phyloP scores from a whole-genome alignment of 179 eudicot genomes.

The Corrigiola litoralis region DNA sequence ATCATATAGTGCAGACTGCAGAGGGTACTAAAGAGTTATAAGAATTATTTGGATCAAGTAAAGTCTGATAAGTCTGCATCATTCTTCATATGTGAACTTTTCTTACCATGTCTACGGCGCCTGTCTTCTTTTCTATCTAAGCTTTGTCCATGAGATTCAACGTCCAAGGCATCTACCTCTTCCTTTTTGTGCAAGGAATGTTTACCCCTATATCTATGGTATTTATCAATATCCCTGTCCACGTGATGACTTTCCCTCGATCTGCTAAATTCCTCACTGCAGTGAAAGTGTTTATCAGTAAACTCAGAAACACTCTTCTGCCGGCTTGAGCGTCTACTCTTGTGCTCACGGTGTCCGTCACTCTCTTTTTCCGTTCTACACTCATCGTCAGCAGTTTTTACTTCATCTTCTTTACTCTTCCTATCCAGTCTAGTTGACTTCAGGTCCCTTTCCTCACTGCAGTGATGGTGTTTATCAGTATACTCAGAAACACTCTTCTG shows the following conservation, averaged over 20 bases:
- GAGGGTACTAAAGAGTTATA: no score
- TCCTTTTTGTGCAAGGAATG: constrained; percentile 1
- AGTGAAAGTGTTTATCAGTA: neutral
- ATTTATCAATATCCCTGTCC: neutral
- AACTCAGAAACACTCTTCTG: neutral
- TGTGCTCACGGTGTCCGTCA: constrained; percentile 9
- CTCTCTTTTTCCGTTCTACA: constrained; percentile 19
- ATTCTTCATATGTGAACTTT: constrained; percentile 17
- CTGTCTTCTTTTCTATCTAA: constrained; percentile 18
- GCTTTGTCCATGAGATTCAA: constrained; percentile 23
- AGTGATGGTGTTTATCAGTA: neutral
- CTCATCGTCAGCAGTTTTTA: constrained; percentile 19
- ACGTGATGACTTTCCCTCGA: neutral
- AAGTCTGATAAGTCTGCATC: constrained; percentile 9
- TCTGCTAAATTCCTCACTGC: neutral
- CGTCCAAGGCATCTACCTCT: constrained; percentile 21
- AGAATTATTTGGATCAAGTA: no score
- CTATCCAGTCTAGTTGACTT: constrained; percentile 6
- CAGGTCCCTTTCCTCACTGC: constrained; percentile 6
- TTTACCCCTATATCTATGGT: constrained; percentile 2
- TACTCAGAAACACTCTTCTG: neutral
- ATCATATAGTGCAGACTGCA: no score
- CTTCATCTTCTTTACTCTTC: constrained; percentile 16
- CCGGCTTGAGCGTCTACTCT: constrained; percentile 19
- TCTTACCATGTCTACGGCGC: constrained; percentile 12